Percentiles rank a stretch among this genome's conserved stretches.
These are phyloP conservation scores for Lophiotrema nucula DNA, from an alignment of 495 filamentous ascomycete genomes.

Conservation along the genomic window DNA sequence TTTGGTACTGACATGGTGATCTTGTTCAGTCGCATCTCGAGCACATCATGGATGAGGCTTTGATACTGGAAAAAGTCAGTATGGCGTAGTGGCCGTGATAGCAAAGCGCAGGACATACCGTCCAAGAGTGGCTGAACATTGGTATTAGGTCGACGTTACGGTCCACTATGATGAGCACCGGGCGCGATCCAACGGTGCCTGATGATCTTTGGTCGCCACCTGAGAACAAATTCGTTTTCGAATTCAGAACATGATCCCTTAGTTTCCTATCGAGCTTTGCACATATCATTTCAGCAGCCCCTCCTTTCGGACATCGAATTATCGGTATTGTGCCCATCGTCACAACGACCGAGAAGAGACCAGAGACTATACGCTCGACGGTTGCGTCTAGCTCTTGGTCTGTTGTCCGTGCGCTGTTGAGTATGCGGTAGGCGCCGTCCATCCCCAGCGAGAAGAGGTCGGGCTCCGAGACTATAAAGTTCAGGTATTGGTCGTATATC, in stretches of 20 bases:
- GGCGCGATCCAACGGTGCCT: constrained; percentile 58
- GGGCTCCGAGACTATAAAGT: constrained; percentile 94
- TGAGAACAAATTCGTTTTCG: constrained; percentile 92
- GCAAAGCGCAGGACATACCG: constrained; percentile 36
- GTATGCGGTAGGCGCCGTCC: constrained; percentile 85
- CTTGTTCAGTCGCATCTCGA: constrained; percentile 91
- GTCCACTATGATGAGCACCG: constrained; percentile 86
- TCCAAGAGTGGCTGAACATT: constrained; percentile 99
- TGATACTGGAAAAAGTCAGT: constrained; percentile 59
- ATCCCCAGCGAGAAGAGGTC: constrained; percentile 93
- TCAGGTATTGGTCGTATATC: constrained; percentile 95
- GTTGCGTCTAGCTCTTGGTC: constrained; percentile 85
- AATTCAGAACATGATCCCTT: constrained; percentile 94
- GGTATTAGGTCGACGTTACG: constrained; percentile 93
- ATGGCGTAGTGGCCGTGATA: not conserved
- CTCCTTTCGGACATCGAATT: constrained; percentile 86
- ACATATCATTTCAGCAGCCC: constrained; percentile 90
- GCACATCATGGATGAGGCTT: constrained; percentile 90
- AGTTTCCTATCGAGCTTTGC: constrained; percentile 93
- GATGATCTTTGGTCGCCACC: constrained; percentile 53
- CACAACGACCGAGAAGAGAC: constrained; percentile 92
- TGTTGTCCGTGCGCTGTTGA: constrained; percentile 88
- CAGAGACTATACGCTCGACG: constrained; percentile 88
- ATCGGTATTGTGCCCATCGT: constrained; percentile 96
- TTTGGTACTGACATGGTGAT: constrained; percentile 84